Percentiles rank a stretch among this genome's conserved stretches.
Evolutionary conservation across 192 early-diverging fungal species (phyloP).

Genomic region (Linnemannia hyalina): DNA sequence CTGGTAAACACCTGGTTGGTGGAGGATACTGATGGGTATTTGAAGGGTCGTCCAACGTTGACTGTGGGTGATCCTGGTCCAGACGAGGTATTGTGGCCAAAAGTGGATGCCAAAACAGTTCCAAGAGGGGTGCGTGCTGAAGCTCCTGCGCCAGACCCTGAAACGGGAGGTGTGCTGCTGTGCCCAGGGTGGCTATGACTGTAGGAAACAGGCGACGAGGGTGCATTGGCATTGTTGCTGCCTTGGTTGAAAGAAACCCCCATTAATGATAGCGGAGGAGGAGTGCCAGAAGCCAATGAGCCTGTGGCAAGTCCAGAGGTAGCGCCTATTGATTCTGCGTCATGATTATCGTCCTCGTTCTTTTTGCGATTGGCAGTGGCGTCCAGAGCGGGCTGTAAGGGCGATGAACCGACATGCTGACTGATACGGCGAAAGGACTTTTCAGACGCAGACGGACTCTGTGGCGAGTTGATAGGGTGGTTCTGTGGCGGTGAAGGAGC

Average conservation of each 20-base stretch:
- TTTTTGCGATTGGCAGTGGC: conserved; percentile 23
- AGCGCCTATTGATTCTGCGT: conserved; percentile 21
- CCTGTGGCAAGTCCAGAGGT: not conserved
- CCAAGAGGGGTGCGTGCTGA: conserved; percentile 27
- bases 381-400: conserved; percentile 10
- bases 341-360: conserved; percentile 17
- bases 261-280: conserved; percentile 12
- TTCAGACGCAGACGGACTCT: conserved; percentile 14
- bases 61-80: conserved; percentile 17
- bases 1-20: not conserved
- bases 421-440: conserved; percentile 18
- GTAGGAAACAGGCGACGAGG: not conserved
- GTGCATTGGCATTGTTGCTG: not conserved
- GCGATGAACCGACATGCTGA: conserved; percentile 12
- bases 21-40: conserved; percentile 18
- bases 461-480: not conserved
- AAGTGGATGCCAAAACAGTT: conserved; percentile 26
- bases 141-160: not conserved
- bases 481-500: not conserved
- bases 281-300: not conserved
- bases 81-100: conserved; percentile 17
- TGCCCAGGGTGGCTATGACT: not conserved
- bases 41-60: conserved; percentile 18
- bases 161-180: conserved; percentile 10
- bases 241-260: not conserved